Evolutionary conservation across 768 basidiomycete species (phyloP), one percentile per base, ranked within the genome.

Genomic region (Tricholomella constricta): DNA sequence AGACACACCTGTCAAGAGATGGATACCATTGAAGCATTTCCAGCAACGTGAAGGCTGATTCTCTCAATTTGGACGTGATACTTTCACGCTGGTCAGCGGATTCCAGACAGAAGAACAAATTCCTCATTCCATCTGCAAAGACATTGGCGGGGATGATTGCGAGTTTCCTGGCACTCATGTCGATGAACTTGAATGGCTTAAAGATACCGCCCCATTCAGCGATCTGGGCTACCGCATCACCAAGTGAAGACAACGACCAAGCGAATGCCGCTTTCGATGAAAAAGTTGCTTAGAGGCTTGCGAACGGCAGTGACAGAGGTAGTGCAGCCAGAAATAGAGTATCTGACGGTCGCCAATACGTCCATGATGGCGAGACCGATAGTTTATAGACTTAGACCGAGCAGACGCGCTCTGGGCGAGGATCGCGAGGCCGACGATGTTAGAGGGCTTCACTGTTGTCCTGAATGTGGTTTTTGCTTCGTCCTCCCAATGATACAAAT

Each of bases 1-100:
- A 72, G 57, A 25, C 72, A 63, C 51, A 78, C 74, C 48, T 78
- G 76, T 52, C 79, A 77, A 17, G 78, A 78, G 60, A 80, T 78
- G 29, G 74, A 66, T 34, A 79, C 78, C 47, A 75, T 79, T 11
- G 69, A 57, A 1, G 78, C 78, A 19, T 54, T 73, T 7, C 76
- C 77, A 43, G 64, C 70, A 10, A 72, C 64, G 57, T 81, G 79
- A 10, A 81, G 68, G 27, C 70, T 79, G 40, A 75, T 68, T 31
- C 66, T 62, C 48, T 75, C 73, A 38, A 70, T 64, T 41, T 73
- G 68, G 48, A 72, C 61, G 31, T 69, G 55, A 46, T 67, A 72
- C 64, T 71, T 56, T 44, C 20, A 10, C 38, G 38, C 9, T 12
- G 2, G 15, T 43, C 20, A 22, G 20, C 38, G 23, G 20, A 40